A percentile compares a stretch with the other conserved stretches of the same genome.
These are phyloP conservation scores for Pancytospora philotis DNA, from an alignment of 371 early-diverging fungal species.

Conservation along the genomic window DNA sequence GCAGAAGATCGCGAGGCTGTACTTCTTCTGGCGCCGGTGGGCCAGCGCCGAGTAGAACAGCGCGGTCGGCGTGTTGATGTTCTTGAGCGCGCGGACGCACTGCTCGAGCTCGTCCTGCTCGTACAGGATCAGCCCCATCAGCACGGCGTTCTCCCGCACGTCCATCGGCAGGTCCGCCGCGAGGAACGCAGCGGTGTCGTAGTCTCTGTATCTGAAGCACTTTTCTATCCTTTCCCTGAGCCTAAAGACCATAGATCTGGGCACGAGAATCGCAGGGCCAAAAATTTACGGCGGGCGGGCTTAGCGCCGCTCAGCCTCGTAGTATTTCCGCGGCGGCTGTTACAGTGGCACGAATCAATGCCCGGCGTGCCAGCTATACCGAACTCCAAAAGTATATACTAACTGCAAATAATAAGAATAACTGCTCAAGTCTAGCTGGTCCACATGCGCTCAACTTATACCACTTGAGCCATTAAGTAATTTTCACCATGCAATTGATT, in stretches of 20 bases:
- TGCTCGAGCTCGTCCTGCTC: slow-evolving; percentile 50
- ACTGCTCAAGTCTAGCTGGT: too few relatives aligned
- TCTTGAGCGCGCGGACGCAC: slow-evolving; percentile 34
- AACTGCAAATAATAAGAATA: too few relatives aligned
- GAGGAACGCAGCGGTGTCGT: slow-evolving; percentile 38
- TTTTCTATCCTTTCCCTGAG: slow-evolving; percentile 14
- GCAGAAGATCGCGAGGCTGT: slow-evolving; percentile 35
- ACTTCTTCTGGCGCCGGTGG: slow-evolving; percentile 51
- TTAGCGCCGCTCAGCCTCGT: too few relatives aligned
- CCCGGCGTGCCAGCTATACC: too few relatives aligned
- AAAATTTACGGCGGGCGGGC: too few relatives aligned
- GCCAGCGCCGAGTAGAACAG: slow-evolving; percentile 53
- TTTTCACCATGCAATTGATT: too few relatives aligned
- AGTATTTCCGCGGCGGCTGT: too few relatives aligned
- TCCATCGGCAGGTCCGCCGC: slow-evolving; percentile 1
- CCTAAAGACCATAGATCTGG: neutral
- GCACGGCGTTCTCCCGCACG: slow-evolving; percentile 17
- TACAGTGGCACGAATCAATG: too few relatives aligned
- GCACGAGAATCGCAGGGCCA: too few relatives aligned
- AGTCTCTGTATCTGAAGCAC: slow-evolving; percentile 38
- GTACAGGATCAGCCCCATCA: slow-evolving; percentile 50
- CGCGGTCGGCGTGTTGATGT: slow-evolving; percentile 40
- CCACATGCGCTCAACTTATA: neutral
- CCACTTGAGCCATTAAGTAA: neutral
- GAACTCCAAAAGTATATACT: too few relatives aligned